Percentiles rank a stretch among this genome's conserved stretches.
phyloP scores from a whole-genome alignment of 2,329 filamentous ascomycete species.

The Fusarium pseudoanthophilum region DNA sequence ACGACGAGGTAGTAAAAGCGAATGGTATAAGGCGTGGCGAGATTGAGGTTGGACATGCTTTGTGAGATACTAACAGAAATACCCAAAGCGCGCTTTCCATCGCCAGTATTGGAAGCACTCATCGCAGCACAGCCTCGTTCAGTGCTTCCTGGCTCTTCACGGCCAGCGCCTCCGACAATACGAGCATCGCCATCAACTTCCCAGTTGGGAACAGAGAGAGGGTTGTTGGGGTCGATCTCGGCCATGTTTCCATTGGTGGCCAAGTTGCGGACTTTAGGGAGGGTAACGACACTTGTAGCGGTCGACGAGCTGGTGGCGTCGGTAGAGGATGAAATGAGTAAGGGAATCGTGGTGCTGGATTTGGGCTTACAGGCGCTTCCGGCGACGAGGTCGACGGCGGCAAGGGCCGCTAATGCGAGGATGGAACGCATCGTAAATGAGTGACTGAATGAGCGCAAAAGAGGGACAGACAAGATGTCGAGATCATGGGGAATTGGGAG shows the following conservation, averaged over 20 bases:
- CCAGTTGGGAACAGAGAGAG: background rate
- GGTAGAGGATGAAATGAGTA: background rate
- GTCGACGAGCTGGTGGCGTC: background rate
- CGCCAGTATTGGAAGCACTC: background rate
- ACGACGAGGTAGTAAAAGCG: slow-evolving; percentile 14
- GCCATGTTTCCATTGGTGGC: slow-evolving; percentile 14
- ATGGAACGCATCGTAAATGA: background rate
- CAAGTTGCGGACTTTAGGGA: background rate
- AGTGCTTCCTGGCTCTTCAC: background rate
- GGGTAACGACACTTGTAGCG: background rate
- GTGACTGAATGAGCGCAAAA: fast-evolving
- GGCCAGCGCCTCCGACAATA: background rate
- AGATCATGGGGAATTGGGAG: background rate
- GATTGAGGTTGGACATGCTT: background rate
- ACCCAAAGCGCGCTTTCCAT: background rate
- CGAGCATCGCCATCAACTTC: background rate
- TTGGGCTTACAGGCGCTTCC: slow-evolving; percentile 9
- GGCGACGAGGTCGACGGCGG: background rate
- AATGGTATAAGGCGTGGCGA: slow-evolving; percentile 1
- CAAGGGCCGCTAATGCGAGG: background rate
- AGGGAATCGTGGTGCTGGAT: background rate
- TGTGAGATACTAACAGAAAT: slow-evolving; percentile 10
- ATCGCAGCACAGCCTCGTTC: slow-evolving; percentile 3
- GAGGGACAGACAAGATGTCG: background rate
- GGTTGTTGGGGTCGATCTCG: background rate